A percentile compares a stretch with the other conserved stretches of the same genome.
Evolutionary conservation across 1,139 yeast genomes (phyloP).

Genomic region (Yamadazyma atlantica): DNA sequence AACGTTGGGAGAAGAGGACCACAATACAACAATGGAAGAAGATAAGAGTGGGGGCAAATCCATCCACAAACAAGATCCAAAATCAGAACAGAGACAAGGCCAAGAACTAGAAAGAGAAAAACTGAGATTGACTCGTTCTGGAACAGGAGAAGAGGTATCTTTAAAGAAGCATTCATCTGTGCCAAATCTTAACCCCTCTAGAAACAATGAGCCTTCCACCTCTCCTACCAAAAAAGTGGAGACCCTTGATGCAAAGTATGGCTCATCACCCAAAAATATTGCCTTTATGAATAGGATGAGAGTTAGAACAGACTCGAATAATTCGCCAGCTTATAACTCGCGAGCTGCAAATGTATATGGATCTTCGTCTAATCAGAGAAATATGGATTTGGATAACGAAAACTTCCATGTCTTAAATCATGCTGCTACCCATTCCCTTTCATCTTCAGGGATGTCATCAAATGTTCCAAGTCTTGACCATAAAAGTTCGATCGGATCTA

Average conservation of each 20-base stretch:
- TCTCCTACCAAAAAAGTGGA: constrained; percentile 7
- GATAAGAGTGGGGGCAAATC: no score
- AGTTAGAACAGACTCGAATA: constrained; percentile 9
- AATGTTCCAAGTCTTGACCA: constrained; percentile 7
- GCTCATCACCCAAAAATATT: constrained; percentile 12
- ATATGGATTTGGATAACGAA: constrained; percentile 38
- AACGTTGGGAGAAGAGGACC: constrained; percentile 2
- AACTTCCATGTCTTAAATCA: constrained; percentile 40
- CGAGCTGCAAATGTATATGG: neutral
- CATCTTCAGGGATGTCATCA: constrained; percentile 15
- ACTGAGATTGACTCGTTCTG: constrained; percentile 5
- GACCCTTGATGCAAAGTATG: constrained; percentile 1
- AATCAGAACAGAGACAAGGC: constrained; percentile 3
- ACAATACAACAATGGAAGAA: neutral
- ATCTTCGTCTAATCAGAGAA: constrained; percentile 4
- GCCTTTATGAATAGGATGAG: constrained; percentile 9
- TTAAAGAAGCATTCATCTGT: constrained; percentile 11
- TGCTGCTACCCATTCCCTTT: constrained; percentile 18
- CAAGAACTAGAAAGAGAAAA: constrained; percentile 14
- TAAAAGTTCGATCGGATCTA: constrained; percentile 13
- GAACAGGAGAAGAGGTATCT: constrained; percentile 1
- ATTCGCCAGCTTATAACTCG: neutral
- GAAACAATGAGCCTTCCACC: constrained; percentile 1
- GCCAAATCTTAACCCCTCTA: constrained; percentile 8
- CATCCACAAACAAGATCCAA: neutral